phyloP scores from a whole-genome alignment of 208 protist genomes.

The Leishmania major region DNA sequence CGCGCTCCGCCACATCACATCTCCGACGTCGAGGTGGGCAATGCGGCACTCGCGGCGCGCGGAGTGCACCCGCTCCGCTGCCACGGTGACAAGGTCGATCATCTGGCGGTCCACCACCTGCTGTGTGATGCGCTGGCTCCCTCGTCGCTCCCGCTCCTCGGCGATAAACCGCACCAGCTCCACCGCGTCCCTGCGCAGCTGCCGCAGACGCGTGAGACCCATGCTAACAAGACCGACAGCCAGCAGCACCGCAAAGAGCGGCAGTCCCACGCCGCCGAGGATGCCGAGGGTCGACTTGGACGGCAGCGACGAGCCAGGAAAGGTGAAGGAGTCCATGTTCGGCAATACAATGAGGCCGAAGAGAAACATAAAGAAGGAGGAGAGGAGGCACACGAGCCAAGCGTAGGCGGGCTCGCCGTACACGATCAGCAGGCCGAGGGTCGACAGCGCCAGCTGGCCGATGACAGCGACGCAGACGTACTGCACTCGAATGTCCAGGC shows the following conservation, averaged over 20 bases:
- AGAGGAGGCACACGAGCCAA: conserved; percentile 42
- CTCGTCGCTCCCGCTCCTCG: conserved; percentile 23
- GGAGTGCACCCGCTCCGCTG: conserved; percentile 36
- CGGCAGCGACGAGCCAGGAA: conserved; percentile 17
- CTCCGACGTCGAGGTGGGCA: conserved; percentile 18
- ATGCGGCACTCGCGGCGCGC: conserved; percentile 21
- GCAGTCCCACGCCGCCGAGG: conserved; percentile 35
- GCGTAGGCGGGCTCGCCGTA: conserved; percentile 47
- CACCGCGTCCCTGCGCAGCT: conserved; percentile 25
- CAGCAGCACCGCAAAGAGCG: conserved; percentile 30
- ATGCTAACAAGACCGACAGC: conserved; percentile 27
- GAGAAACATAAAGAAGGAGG: conserved; percentile 49
- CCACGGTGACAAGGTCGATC: conserved; percentile 47
- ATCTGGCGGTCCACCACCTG: conserved; percentile 49
- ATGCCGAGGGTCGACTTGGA: conserved; percentile 15
- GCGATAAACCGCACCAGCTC: conserved; percentile 19
- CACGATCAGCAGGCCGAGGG: conserved; percentile 53
- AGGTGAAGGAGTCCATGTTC: conserved; percentile 16
- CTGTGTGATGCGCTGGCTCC: conserved; percentile 34
- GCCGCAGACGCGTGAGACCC: conserved; percentile 12
- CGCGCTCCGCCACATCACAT: conserved; percentile 29
- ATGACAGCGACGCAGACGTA: conserved; percentile 52
- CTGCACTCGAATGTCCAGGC: conserved; percentile 58
- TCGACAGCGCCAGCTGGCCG: conserved; percentile 45
- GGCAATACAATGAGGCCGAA: conserved; percentile 58